These are phyloP conservation scores for Chlorencoelia australis DNA, from an alignment of 2,329 filamentous ascomycete species.

Conservation along the genomic window DNA sequence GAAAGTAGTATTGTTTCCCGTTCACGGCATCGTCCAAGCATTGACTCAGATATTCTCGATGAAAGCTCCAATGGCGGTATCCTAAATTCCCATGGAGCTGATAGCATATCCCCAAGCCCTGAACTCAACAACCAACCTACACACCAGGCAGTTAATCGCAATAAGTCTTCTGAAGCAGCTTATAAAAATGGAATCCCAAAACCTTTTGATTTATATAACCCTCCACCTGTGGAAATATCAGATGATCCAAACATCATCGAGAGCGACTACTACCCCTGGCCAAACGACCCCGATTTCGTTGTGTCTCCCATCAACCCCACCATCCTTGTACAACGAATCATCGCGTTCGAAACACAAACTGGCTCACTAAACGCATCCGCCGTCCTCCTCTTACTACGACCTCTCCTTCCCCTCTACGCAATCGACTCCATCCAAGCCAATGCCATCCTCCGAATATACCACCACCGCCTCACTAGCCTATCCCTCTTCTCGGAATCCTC, in stretches of 20 bases:
- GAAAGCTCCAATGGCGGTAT: slow-evolving; percentile 8
- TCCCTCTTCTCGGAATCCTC: slow-evolving; percentile 50
- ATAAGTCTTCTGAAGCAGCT: slow-evolving; percentile 16
- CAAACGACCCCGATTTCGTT: slow-evolving; percentile 45
- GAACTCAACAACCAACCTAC: slow-evolving; percentile 10
- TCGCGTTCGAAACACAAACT: slow-evolving; percentile 45
- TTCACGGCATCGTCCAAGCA: slow-evolving; percentile 15
- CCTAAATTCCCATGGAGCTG: slow-evolving; percentile 9
- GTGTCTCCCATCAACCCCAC: slow-evolving; percentile 47
- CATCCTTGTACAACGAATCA: slow-evolving; percentile 40
- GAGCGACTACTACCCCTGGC: slow-evolving; percentile 50
- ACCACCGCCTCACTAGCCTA: slow-evolving; percentile 49
- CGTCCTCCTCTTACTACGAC: slow-evolving; percentile 49
- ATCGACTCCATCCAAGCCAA: slow-evolving; percentile 46
- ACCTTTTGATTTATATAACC: slow-evolving; percentile 5
- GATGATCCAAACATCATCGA: slow-evolving; percentile 36
- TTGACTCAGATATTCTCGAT: slow-evolving; percentile 17
- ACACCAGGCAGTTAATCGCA: slow-evolving; percentile 18
- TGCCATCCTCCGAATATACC: slow-evolving; percentile 49
- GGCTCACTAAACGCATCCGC: slow-evolving; percentile 50
- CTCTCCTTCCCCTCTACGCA: slow-evolving; percentile 43
- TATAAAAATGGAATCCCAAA: slow-evolving; percentile 1
- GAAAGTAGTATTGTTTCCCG: slow-evolving; percentile 20
- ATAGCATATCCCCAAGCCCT: neutral
- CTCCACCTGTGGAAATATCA: slow-evolving; percentile 8